A percentile compares a stretch with the other conserved stretches of the same genome.
These are phyloP conservation scores for Lactarius evosmus DNA, from an alignment of 768 basidiomycete species.

Conservation along the genomic window DNA sequence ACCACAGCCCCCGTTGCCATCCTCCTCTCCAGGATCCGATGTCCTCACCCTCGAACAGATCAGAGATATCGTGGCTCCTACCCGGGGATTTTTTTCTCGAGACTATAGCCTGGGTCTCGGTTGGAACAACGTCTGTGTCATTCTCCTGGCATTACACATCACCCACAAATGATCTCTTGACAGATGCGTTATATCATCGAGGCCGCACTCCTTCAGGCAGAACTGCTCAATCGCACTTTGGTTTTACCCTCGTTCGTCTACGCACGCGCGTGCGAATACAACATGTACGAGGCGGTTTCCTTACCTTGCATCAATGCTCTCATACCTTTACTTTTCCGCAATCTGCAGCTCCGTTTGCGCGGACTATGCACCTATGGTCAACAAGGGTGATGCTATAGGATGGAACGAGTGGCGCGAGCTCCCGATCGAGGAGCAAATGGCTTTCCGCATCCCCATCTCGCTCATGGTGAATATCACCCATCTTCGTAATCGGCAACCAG, in stretches of 20 bases:
- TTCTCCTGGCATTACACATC: not conserved
- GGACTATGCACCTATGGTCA: slow-evolving; percentile 44
- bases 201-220: slow-evolving; percentile 43
- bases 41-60: slow-evolving; percentile 36
- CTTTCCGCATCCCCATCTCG: slow-evolving; percentile 38
- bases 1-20: not conserved
- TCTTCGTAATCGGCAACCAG: slow-evolving; percentile 38
- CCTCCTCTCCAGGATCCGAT: not conserved
- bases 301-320: slow-evolving; percentile 14
- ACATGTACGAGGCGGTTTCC: slow-evolving; percentile 32
- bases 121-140: slow-evolving; percentile 46
- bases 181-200: slow-evolving; percentile 51
- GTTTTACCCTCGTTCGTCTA: slow-evolving; percentile 47
- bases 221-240: slow-evolving; percentile 42
- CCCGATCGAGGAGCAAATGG: slow-evolving; percentile 39
- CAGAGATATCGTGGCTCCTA: slow-evolving; percentile 36
- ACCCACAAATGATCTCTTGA: slow-evolving; percentile 10
- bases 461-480: slow-evolving; percentile 44
- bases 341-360: slow-evolving; percentile 37
- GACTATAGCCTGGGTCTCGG: slow-evolving; percentile 45
- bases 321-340: not conserved
- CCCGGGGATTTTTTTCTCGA: slow-evolving; percentile 44
- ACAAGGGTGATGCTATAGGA: slow-evolving; percentile 43
- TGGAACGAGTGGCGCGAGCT: slow-evolving; percentile 43
- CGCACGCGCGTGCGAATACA: slow-evolving; percentile 45